Conservation (phyloP, 1,284 basidiomycete species). For the Ceratobasidium sp. region DNA sequence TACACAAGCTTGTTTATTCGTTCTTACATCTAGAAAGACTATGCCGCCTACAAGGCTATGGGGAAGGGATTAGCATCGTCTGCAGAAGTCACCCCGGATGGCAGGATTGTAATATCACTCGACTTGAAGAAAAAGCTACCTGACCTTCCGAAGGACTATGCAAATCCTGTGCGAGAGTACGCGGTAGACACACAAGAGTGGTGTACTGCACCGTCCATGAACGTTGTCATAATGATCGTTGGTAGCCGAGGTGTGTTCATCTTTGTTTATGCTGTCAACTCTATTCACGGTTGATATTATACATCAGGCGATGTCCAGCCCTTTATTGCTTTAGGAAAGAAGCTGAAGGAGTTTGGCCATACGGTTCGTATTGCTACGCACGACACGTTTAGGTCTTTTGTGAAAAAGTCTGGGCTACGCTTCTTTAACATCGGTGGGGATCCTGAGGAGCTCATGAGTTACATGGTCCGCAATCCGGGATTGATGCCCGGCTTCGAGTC, state of each 20-base stretch:
- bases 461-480: conserved; percentile 66
- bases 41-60: conserved; percentile 45
- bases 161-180: conserved; percentile 58
- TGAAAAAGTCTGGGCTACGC: conserved; percentile 59
- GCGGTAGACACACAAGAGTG: conserved; percentile 55
- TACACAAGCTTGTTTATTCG: background rate
- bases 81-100: conserved; percentile 53
- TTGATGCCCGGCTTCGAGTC: conserved; percentile 61
- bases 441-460: conserved; percentile 66
- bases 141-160: conserved; percentile 59
- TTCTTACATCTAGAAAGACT: conserved; percentile 41
- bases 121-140: conserved; percentile 59
- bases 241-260: conserved; percentile 62
- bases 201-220: conserved; percentile 56
- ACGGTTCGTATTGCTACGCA: conserved; percentile 72
- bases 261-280: background rate
- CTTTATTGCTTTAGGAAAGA: conserved; percentile 67
- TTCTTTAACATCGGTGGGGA: conserved; percentile 67
- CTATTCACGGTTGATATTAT: background rate
- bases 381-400: conserved; percentile 65
- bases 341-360: conserved; percentile 63
- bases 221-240: conserved; percentile 69
- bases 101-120: conserved; percentile 54
- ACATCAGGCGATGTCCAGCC: conserved; percentile 71
- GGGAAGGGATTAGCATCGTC: conserved; percentile 51